These are phyloP conservation scores for Dictyostelium capitatum DNA, from an alignment of 78 protist genomes.

Conservation along the genomic window DNA sequence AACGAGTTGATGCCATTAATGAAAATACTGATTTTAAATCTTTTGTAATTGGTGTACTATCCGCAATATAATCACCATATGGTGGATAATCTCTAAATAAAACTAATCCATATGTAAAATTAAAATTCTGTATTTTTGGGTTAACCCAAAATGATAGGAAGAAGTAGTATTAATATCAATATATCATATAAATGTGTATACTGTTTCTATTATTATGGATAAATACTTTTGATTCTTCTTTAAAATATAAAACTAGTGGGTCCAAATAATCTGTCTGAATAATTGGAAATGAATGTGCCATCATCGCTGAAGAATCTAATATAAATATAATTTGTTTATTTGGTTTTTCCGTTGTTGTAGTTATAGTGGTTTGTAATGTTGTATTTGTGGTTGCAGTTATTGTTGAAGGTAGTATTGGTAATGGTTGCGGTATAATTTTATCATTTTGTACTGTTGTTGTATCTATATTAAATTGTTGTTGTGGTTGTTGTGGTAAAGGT, in stretches of 20 bases:
- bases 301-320: conserved; percentile 64
- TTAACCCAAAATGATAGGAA: too few relatives aligned
- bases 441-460: neutral
- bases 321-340: conserved; percentile 61
- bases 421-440: neutral
- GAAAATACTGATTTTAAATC: conserved; percentile 4
- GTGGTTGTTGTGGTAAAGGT: neutral
- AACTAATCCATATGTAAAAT: conserved; percentile 49
- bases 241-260: conserved; percentile 14
- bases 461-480: neutral
- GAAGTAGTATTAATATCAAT: neutral
- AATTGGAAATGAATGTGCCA: conserved; percentile 19
- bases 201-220: neutral
- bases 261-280: conserved; percentile 37
- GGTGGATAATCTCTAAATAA: conserved; percentile 79
- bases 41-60: conserved; percentile 44
- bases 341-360: neutral
- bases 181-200: neutral
- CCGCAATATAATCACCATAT: conserved; percentile 52
- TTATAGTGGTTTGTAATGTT: neutral
- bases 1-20: conserved; percentile 46
- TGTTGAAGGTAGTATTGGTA: neutral
- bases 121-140: conserved; percentile 20
- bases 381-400: neutral
- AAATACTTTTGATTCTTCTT: conserved; percentile 9